Evolutionary conservation across 345 rosid genomes (phyloP).

Genomic region (Corchorus capsularis): DNA sequence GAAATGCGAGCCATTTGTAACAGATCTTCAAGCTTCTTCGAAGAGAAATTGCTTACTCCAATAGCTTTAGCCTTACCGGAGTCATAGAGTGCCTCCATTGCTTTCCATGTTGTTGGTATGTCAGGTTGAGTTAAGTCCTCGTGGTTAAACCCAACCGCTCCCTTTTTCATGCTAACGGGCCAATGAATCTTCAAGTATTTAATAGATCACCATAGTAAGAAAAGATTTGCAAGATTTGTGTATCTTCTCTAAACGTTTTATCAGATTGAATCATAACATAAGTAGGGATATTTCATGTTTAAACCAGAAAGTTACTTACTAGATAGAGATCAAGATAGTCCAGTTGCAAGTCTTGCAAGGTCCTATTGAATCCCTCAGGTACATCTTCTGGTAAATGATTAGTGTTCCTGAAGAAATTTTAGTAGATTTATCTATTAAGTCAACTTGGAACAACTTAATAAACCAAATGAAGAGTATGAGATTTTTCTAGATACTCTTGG

Average conservation of each 20-base stretch:
- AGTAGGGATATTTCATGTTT: not conserved
- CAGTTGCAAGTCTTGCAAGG: slow-evolving; percentile 62
- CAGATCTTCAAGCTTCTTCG: slow-evolving; percentile 53
- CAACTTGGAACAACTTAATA: not conserved
- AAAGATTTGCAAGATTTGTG: no score
- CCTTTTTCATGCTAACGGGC: slow-evolving; percentile 75
- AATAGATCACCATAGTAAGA: not conserved
- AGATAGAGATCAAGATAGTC: slow-evolving; percentile 74
- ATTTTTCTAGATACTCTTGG: no score
- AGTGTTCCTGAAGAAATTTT: slow-evolving; percentile 41
- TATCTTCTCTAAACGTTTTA: not conserved
- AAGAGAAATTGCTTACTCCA: slow-evolving; percentile 63
- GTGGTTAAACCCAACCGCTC: slow-evolving; percentile 47
- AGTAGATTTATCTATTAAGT: not conserved
- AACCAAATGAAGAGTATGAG: no score
- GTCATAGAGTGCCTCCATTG: slow-evolving; percentile 66
- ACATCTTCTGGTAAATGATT: slow-evolving; percentile 73
- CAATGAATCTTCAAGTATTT: slow-evolving; percentile 62
- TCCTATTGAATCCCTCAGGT: slow-evolving; percentile 47
- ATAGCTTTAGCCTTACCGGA: slow-evolving; percentile 64
- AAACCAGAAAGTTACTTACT: slow-evolving; percentile 34
- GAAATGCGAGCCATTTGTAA: slow-evolving; percentile 39
- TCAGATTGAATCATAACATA: not conserved
- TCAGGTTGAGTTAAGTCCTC: slow-evolving; percentile 57
- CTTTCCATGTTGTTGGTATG: slow-evolving; percentile 67